These are phyloP conservation scores for Penicillium taxi DNA, from an alignment of 495 filamentous ascomycete genomes.

Conservation along the genomic window DNA sequence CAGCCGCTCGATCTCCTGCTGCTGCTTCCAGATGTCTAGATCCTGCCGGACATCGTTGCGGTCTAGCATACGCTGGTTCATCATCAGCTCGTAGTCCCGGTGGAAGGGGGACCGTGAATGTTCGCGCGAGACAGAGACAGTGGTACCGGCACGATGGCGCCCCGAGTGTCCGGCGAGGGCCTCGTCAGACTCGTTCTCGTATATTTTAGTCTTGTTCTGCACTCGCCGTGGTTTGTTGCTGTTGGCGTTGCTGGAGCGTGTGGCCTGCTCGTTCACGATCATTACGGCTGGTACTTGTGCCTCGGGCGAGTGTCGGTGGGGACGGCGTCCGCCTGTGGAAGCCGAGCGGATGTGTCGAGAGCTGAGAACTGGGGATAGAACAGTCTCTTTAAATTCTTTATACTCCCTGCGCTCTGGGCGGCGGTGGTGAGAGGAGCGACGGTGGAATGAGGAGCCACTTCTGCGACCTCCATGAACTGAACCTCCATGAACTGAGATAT, in stretches of 20 bases:
- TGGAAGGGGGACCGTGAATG: conserved; percentile 11
- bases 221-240: conserved; percentile 15
- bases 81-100: conserved; percentile 32
- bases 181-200: conserved; percentile 26
- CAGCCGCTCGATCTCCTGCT: conserved; percentile 39
- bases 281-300: conserved; percentile 20
- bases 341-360: conserved; percentile 30
- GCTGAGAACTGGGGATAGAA: conserved; percentile 17
- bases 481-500: conserved; percentile 28
- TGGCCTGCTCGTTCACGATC: conserved; percentile 21
- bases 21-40: conserved; percentile 32
- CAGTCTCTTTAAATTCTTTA: conserved; percentile 3
- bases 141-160: not conserved
- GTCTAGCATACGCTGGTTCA: conserved; percentile 33
- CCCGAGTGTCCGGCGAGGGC: conserved; percentile 3
- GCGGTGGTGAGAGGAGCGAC: conserved; percentile 31
- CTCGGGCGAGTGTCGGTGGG: conserved; percentile 12
- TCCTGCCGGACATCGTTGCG: conserved; percentile 33
- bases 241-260: conserved; percentile 8
- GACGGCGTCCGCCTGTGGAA: conserved; percentile 34
- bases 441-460: conserved; percentile 16
- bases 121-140: conserved; percentile 2
- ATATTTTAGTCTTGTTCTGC: conserved; percentile 15
- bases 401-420: conserved; percentile 14
- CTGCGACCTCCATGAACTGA: conserved; percentile 16